These are phyloP conservation scores for Coffea humblotiana DNA, from an alignment of 305 asterid species.

Conservation along the genomic window DNA sequence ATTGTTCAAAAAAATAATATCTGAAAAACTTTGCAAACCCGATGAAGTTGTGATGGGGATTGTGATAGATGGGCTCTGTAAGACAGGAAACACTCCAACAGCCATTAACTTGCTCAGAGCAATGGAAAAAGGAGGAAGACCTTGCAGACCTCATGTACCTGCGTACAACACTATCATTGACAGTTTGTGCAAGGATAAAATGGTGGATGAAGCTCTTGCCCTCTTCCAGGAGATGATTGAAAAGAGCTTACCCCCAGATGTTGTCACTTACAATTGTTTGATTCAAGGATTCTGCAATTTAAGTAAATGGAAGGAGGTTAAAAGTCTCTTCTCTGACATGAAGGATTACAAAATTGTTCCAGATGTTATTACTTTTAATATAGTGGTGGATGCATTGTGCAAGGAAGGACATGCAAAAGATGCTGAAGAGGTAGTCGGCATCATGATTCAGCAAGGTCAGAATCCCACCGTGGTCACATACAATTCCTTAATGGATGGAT, in stretches of 20 bases:
- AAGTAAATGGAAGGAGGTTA: too few relatives aligned
- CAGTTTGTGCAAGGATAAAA: too few relatives aligned
- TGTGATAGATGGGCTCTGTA: too few relatives aligned
- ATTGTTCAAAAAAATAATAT: background rate
- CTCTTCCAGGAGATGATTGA: background rate
- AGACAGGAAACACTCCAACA: background rate
- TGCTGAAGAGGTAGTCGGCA: background rate
- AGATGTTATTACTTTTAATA: too few relatives aligned
- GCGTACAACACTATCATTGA: background rate
- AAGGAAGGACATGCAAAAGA: background rate
- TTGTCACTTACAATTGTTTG: too few relatives aligned
- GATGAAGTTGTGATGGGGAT: background rate
- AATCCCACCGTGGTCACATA: slow-evolving; percentile 11
- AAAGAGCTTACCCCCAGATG: background rate
- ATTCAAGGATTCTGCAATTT: too few relatives aligned
- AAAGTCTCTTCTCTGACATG: too few relatives aligned
- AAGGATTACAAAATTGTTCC: too few relatives aligned
- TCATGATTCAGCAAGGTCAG: slow-evolving; percentile 5
- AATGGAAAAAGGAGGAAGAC: background rate
- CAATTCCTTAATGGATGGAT: background rate
- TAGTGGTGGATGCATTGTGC: too few relatives aligned
- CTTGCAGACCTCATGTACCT: background rate
- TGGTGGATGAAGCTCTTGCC: too few relatives aligned
- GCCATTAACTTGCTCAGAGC: background rate
- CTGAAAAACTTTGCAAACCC: background rate